Evolutionary conservation across 1,139 yeast species (phyloP).

Genomic region (Scheffersomyces segobiensis): DNA sequence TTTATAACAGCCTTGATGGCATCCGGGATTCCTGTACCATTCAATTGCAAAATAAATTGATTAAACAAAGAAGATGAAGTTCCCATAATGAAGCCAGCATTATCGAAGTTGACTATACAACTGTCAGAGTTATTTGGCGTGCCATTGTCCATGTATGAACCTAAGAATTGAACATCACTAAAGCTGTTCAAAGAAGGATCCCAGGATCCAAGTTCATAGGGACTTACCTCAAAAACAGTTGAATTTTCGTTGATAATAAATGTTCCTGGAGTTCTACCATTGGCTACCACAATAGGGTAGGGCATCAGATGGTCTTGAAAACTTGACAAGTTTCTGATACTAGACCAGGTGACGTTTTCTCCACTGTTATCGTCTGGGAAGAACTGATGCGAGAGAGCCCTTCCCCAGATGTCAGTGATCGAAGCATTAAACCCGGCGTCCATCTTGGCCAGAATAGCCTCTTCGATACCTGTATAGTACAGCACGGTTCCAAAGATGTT

Average conservation of each 20-base stretch:
- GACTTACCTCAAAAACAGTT: constrained; percentile 42
- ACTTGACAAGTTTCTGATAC: constrained; percentile 25
- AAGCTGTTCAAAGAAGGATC: constrained; percentile 39
- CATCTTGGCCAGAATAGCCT: constrained; percentile 30
- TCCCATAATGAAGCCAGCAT: constrained; percentile 71
- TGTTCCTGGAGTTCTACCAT: constrained; percentile 41
- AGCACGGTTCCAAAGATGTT: constrained; percentile 33
- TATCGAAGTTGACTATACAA: constrained; percentile 65
- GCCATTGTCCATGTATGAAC: constrained; percentile 33
- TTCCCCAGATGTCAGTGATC: constrained; percentile 48
- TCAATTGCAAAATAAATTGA: constrained; percentile 28
- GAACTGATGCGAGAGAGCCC: constrained; percentile 42
- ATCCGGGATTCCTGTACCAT: constrained; percentile 17
- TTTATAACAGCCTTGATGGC: constrained; percentile 28
- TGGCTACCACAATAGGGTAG: constrained; percentile 40
- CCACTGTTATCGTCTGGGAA: constrained; percentile 26
- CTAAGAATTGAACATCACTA: constrained; percentile 33
- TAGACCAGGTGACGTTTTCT: constrained; percentile 40
- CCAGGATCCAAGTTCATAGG: constrained; percentile 49
- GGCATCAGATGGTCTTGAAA: constrained; percentile 41
- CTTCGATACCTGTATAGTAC: constrained; percentile 32
- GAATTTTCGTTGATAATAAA: constrained; percentile 36
- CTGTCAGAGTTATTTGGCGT: constrained; percentile 20
- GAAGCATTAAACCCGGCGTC: constrained; percentile 39
- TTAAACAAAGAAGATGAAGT: constrained; percentile 73